Conservation (phyloP, 108 stramenopile species). For the Epithemia pelagica region DNA sequence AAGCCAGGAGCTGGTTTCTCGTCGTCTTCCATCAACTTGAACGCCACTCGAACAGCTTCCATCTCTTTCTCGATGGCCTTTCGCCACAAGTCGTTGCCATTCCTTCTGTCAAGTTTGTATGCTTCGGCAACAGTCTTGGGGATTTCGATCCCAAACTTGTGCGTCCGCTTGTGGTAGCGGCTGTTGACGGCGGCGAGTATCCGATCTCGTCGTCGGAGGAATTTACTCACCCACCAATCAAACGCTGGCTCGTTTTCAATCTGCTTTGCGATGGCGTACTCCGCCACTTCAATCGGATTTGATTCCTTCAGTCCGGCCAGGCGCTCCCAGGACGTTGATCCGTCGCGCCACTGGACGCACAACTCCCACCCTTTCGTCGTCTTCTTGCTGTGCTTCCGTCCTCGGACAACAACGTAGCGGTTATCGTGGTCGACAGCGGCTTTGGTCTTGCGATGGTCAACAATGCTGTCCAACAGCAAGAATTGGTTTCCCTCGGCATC, state of each 20-base stretch:
- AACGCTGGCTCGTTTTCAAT: slow-evolving; percentile 38
- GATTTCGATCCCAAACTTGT: slow-evolving; percentile 43
- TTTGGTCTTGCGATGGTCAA: slow-evolving; percentile 19
- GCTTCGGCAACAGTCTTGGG: slow-evolving; percentile 26
- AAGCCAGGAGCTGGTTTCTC: slow-evolving; percentile 1
- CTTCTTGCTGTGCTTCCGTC: slow-evolving; percentile 10
- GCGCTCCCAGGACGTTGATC: slow-evolving; percentile 15
- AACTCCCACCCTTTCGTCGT: slow-evolving; percentile 49
- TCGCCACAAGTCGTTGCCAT: slow-evolving; percentile 23
- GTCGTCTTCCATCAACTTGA: slow-evolving; percentile 15
- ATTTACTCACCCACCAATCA: slow-evolving; percentile 37
- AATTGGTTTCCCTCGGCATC: slow-evolving; percentile 26
- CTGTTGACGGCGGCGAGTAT: slow-evolving; percentile 16
- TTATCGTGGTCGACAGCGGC: neutral
- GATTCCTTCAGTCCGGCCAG: slow-evolving; percentile 42
- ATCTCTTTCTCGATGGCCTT: slow-evolving; percentile 33
- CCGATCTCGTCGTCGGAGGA: slow-evolving; percentile 15
- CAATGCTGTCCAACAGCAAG: slow-evolving; percentile 9
- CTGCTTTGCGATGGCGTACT: slow-evolving; percentile 29
- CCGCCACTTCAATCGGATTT: slow-evolving; percentile 42
- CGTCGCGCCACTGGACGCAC: slow-evolving; percentile 36
- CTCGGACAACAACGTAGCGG: neutral
- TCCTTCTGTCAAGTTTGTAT: slow-evolving; percentile 11
- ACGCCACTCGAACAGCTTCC: slow-evolving; percentile 26
- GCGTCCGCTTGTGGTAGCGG: slow-evolving; percentile 9